Conservation (phyloP, 2,329 filamentous ascomycete genomes). For the Fusarium penzigii region DNA sequence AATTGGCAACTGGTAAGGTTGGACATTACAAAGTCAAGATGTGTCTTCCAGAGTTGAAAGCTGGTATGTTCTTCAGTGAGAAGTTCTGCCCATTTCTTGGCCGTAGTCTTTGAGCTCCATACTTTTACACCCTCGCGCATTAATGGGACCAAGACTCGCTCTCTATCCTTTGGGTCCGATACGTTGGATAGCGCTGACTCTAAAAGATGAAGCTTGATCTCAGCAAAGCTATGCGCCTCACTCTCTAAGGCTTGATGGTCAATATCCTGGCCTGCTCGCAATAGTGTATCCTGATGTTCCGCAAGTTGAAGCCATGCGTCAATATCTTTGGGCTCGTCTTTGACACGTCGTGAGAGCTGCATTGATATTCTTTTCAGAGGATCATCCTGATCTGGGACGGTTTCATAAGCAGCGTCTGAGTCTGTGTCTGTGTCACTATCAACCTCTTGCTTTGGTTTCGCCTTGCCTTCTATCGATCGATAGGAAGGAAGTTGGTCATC, state of each 20-base stretch:
- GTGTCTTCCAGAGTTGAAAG: conserved; percentile 70
- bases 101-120: conserved; percentile 67
- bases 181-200: conserved; percentile 71
- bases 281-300: conserved; percentile 70
- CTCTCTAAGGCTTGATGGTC: conserved; percentile 53
- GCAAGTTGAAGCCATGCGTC: conserved; percentile 78
- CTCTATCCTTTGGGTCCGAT: conserved; percentile 46
- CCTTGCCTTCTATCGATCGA: conserved; percentile 65
- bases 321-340: conserved; percentile 66
- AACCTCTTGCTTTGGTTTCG: conserved; percentile 49
- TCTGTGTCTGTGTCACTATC: conserved; percentile 53
- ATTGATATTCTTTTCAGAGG: conserved; percentile 57
- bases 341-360: conserved; percentile 63
- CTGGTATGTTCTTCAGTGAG: conserved; percentile 27
- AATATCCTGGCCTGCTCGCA: conserved; percentile 50
- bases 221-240: conserved; percentile 69
- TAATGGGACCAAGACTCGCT: conserved; percentile 65
- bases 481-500: conserved; percentile 57
- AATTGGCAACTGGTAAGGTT: conserved; percentile 67
- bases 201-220: conserved; percentile 79
- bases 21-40: conserved; percentile 72
- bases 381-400: conserved; percentile 38
- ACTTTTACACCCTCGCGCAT: conserved; percentile 74
- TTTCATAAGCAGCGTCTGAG: conserved; percentile 42
- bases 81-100: conserved; percentile 65